These are phyloP conservation scores for Eragrostis curvula DNA, from an alignment of 176 grass and related monocot genomes.

Conservation along the genomic window DNA sequence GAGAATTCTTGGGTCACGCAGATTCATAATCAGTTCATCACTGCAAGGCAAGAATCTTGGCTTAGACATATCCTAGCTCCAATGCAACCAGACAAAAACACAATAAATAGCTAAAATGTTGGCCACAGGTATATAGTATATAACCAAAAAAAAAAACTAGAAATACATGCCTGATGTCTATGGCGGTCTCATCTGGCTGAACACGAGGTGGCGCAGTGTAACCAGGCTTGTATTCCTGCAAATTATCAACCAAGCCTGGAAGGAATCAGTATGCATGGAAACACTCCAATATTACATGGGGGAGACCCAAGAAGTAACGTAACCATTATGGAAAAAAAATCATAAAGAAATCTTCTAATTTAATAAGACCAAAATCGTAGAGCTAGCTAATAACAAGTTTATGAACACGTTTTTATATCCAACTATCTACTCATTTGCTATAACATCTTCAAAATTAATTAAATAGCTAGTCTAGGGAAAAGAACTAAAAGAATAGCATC, in stretches of 20 bases:
- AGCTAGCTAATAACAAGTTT: not conserved
- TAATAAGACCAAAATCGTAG: not conserved
- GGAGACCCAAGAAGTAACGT: not conserved
- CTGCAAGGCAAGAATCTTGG: constrained; percentile 44
- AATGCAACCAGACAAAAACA: not conserved
- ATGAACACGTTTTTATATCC: not conserved
- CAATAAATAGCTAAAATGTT: constrained; percentile 5
- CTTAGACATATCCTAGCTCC: constrained; percentile 21
- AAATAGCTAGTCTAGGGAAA: not conserved
- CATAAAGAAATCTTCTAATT: not conserved
- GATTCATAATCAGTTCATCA: constrained; percentile 80
- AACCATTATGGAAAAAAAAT: not conserved
- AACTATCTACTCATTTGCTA: not conserved
- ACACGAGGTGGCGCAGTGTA: constrained; percentile 71
- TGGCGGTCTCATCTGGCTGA: constrained; percentile 77
- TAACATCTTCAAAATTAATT: not conserved
- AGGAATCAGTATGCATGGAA: constrained; percentile 28
- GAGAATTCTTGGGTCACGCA: constrained; percentile 84
- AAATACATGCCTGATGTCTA: constrained; percentile 77
- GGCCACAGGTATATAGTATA: not conserved
- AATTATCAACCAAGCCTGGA: constrained; percentile 14
- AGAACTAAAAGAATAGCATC: not conserved
- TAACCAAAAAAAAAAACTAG: not conserved
- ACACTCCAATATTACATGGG: not conserved
- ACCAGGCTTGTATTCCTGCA: constrained; percentile 86